Evolutionary conservation across 495 filamentous ascomycete genomes (phyloP), one percentile per base, ranked within the genome.

Genomic region (Hamigera avellanea): DNA sequence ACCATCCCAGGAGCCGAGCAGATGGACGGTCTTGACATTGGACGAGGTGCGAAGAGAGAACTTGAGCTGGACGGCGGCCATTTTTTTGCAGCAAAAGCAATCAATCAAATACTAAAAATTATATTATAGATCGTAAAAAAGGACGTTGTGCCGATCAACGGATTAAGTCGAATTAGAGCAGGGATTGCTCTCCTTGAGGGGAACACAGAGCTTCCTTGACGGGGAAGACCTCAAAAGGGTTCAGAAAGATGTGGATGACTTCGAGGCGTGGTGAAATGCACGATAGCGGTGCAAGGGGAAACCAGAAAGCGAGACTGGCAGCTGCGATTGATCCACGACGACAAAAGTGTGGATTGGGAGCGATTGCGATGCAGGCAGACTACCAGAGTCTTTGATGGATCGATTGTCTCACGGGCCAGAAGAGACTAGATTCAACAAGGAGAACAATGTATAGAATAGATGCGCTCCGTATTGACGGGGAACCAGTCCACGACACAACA

Each of bases 1-100:
- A 70, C 84, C 83, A 72, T 98, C 93, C 91, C 91, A 98, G 43
- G 91, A 95, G 54, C 91, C 91, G 55, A 95, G 78, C 42, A 98
- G 73, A 59, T 96, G 91, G 62, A 93, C 91, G 62, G 87, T 89
- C 78, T 95, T 94, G 75, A 88, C 85, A 66, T 87, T 85, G 64
- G 84, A 73, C 57, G 88, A 93, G 58, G 91, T 94, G 67, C 89
- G 87, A 57, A 98, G 81, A 59, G 78, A 75, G 64, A 95, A 93
- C 43, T 80, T 78, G 33, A 91, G 72, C 69, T 91, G 83, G 61
- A 86, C 77, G 53, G 83, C 62, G 54, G 85, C 76, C 83, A 89
- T 88, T 70, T 63, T 81, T 65, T 13, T 12, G 21, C 21, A 9
- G 59, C 61, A 46, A 45, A 50, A 48, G 55, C 65, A 53, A 48